A percentile compares a stretch with the other conserved stretches of the same genome.
Conservation (phyloP, 176 grass and related monocot genomes). For the Eleusine indica region DNA sequence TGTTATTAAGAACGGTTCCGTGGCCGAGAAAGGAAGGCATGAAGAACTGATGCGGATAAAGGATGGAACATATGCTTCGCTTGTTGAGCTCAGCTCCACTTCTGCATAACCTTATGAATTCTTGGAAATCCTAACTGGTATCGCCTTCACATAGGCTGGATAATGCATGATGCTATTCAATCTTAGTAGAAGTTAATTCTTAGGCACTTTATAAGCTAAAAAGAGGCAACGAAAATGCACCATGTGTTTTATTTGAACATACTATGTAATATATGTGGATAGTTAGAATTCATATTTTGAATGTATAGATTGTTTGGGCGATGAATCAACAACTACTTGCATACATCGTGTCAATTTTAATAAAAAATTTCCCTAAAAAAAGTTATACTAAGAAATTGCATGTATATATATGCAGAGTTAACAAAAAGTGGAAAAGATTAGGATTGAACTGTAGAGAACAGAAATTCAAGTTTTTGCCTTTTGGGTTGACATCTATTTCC, state of each 20-base stretch:
- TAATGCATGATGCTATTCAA: not conserved
- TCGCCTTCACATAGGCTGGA: not conserved
- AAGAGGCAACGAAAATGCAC: not conserved
- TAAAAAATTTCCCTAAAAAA: too few species aligned
- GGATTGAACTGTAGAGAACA: not conserved
- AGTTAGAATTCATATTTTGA: not conserved
- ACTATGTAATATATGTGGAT: not conserved
- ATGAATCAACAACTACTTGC: not conserved
- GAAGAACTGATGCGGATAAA: conserved; percentile 57
- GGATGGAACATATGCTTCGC: conserved; percentile 66
- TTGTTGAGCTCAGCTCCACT: conserved; percentile 58
- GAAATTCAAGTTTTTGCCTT: not conserved
- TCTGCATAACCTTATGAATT: not conserved
- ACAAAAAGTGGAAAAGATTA: not conserved
- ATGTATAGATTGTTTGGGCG: not conserved
- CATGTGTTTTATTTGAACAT: not conserved
- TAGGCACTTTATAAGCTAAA: not conserved
- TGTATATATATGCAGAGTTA: not conserved
- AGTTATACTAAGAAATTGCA: not conserved
- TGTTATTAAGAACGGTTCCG: conserved; percentile 56
- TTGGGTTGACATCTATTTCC: too few species aligned
- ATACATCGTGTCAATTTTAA: not conserved
- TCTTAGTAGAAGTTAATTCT: not conserved
- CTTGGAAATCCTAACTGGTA: not conserved
- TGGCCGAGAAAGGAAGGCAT: conserved; percentile 69